These are phyloP conservation scores for Didymella arachidicola DNA, from an alignment of 2,329 filamentous ascomycete genomes.

Conservation along the genomic window DNA sequence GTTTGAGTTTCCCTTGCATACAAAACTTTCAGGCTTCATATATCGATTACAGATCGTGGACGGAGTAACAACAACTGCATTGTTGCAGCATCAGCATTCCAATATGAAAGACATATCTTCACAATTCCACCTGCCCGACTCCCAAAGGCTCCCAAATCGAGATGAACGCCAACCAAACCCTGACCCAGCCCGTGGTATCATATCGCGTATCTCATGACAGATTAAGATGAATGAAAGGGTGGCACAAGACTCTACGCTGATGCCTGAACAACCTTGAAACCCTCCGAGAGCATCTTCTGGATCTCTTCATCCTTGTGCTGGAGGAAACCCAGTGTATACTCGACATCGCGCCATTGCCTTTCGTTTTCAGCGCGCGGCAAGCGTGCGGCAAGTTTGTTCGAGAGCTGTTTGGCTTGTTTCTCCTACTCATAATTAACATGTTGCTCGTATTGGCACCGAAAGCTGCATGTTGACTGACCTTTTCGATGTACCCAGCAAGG, in stretches of 20 bases:
- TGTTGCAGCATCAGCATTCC: neutral
- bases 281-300: conserved; percentile 74
- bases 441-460: neutral
- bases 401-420: conserved; percentile 93
- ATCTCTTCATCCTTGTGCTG: conserved; percentile 96
- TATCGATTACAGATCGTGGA: neutral
- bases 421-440: conserved; percentile 67
- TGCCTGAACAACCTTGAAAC: conserved; percentile 66
- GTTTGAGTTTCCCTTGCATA: conserved; percentile 5
- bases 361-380: conserved; percentile 88
- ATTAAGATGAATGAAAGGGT: neutral
- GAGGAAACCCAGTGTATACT: conserved; percentile 85
- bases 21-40: neutral
- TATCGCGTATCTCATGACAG: conserved; percentile 17
- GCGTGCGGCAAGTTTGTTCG: conserved; percentile 89
- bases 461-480: conserved; percentile 64
- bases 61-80: neutral
- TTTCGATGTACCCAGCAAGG: conserved; percentile 94
- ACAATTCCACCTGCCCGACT: neutral
- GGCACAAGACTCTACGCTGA: conserved; percentile 37
- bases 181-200: conserved; percentile 21
- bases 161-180: conserved; percentile 5
- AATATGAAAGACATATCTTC: neutral
- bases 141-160: neutral
- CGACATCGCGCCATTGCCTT: conserved; percentile 96